Evolutionary conservation across 2,329 filamentous ascomycete species (phyloP).

Genomic region (Fusarium stilboides): DNA sequence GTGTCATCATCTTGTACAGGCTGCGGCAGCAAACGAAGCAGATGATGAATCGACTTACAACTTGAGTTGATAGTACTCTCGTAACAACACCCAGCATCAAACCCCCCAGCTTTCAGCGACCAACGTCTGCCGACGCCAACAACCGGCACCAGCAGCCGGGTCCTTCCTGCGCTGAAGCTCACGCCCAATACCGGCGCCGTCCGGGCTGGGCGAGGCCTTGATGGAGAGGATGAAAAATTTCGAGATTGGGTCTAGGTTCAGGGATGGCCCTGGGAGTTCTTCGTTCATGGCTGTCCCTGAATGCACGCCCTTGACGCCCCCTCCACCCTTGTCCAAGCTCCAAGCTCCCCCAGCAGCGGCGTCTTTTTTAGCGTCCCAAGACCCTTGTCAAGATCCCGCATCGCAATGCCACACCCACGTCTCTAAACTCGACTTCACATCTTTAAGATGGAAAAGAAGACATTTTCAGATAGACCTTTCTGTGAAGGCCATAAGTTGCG

Average conservation of each 20-base stretch:
- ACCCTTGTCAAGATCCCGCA: slow-evolving; percentile 52
- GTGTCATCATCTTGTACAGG: neutral
- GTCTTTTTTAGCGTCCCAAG: slow-evolving; percentile 48
- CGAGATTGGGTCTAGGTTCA: slow-evolving; percentile 49
- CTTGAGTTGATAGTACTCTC: slow-evolving; percentile 10
- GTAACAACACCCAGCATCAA: slow-evolving; percentile 12
- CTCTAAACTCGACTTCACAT: slow-evolving; percentile 49
- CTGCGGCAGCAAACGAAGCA: slow-evolving; percentile 8
- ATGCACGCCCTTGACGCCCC: slow-evolving; percentile 40
- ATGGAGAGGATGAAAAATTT: slow-evolving; percentile 45
- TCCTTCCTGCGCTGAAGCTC: slow-evolving; percentile 41
- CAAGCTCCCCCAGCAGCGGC: slow-evolving; percentile 46
- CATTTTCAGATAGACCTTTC: slow-evolving; percentile 33
- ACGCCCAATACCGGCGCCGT: slow-evolving; percentile 47
- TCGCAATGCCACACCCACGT: slow-evolving; percentile 52
- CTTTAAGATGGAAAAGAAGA: slow-evolving; percentile 37
- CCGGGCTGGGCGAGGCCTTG: slow-evolving; percentile 46
- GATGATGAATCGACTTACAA: slow-evolving; percentile 20
- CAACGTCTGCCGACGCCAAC: slow-evolving; percentile 38
- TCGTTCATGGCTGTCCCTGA: slow-evolving; percentile 31
- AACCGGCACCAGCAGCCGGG: slow-evolving; percentile 48
- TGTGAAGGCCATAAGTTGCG: slow-evolving; percentile 1
- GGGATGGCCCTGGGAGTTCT: slow-evolving; percentile 43
- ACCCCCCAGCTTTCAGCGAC: slow-evolving; percentile 1
- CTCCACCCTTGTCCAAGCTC: slow-evolving; percentile 44